Conservation (phyloP, 2,329 filamentous ascomycete genomes). For the Penicillium thymicola region DNA sequence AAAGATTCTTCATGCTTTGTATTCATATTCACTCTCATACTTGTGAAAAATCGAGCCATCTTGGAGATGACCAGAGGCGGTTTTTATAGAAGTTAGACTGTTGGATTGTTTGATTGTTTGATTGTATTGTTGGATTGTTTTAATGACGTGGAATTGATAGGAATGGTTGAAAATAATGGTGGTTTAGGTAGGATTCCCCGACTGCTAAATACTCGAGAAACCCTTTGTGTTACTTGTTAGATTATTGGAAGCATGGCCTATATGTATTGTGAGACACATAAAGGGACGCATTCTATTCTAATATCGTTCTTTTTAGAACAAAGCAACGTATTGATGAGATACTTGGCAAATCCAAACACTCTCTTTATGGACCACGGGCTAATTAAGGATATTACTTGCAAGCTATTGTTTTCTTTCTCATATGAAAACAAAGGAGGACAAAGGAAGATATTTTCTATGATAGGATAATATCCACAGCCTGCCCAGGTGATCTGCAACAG, state of each 20-base stretch:
- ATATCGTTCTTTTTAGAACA: not conserved
- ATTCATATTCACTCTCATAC: not conserved
- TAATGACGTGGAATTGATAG: not conserved
- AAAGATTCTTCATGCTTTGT: fast-evolving
- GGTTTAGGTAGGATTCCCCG: not conserved
- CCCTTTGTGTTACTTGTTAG: not conserved
- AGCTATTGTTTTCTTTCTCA: not conserved
- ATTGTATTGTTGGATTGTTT: not conserved
- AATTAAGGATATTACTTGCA: not conserved
- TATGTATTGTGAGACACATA: not conserved
- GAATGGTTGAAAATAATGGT: not conserved
- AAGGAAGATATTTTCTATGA: not conserved
- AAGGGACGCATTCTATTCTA: not conserved
- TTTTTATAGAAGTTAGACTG: not conserved
- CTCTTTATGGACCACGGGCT: not conserved
- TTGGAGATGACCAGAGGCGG: not conserved
- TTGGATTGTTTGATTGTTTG: not conserved
- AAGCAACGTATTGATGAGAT: not conserved
- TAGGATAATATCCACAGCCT: not conserved
- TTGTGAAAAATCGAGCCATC: not conserved
- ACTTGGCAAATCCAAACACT: not conserved
- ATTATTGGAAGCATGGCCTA: not conserved
- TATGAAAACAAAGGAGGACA: not conserved
- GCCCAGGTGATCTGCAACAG: not conserved
- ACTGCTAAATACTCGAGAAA: not conserved